Conservation (phyloP, 495 filamentous ascomycete species). For the Aspergillus bertholletiae region DNA sequence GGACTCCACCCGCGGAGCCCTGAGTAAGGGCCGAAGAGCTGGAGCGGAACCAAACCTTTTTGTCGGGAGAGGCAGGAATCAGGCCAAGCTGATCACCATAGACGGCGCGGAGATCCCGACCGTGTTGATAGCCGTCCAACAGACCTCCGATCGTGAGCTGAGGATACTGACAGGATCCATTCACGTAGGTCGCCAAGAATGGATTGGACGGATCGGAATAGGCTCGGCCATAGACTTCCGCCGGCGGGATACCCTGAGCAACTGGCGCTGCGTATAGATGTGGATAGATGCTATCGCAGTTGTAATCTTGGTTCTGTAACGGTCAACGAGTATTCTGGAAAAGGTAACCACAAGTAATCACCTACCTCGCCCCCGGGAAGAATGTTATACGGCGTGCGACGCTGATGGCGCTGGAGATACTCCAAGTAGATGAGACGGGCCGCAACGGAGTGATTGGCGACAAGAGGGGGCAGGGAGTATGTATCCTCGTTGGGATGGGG, state of each 20-base stretch:
- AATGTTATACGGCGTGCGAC: slow-evolving; percentile 41
- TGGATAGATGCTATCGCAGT: slow-evolving; percentile 37
- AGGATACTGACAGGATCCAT: slow-evolving; percentile 42
- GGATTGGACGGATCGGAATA: slow-evolving; percentile 39
- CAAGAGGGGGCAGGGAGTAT: slow-evolving; percentile 28
- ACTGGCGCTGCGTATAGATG: slow-evolving; percentile 35
- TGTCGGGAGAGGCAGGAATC: slow-evolving; percentile 19
- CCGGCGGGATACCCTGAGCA: slow-evolving; percentile 19
- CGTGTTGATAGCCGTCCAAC: slow-evolving; percentile 41
- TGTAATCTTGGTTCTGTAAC: slow-evolving; percentile 37
- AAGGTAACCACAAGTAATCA: background rate
- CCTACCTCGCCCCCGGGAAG: slow-evolving; percentile 38
- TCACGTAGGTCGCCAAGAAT: slow-evolving; percentile 29
- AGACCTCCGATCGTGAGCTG: slow-evolving; percentile 43
- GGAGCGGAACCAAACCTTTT: slow-evolving; percentile 39
- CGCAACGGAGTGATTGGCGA: slow-evolving; percentile 24
- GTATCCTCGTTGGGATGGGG: slow-evolving; percentile 39
- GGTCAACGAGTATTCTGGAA: background rate
- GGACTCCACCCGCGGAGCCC: slow-evolving; percentile 35
- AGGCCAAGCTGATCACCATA: slow-evolving; percentile 35
- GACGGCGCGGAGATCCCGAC: slow-evolving; percentile 35
- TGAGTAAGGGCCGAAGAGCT: slow-evolving; percentile 37
- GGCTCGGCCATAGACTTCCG: slow-evolving; percentile 38
- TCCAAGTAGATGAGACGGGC: slow-evolving; percentile 37
- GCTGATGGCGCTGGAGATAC: slow-evolving; percentile 42